phyloP scores from a whole-genome alignment of 805 yeast genomes.

The Cyberlindnera amylophila region DNA sequence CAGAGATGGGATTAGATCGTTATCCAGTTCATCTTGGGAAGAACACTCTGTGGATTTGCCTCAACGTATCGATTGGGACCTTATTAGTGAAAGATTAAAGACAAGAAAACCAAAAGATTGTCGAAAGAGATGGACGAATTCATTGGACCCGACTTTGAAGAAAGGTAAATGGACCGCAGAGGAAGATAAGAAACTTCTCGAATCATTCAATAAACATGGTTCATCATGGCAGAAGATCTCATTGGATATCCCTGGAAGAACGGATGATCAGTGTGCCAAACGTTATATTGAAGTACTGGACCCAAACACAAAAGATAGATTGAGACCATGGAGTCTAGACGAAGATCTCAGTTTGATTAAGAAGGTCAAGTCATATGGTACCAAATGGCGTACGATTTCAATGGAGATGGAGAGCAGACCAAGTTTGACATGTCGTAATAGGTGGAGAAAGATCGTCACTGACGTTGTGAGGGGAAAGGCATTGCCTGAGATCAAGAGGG shows the following conservation, averaged over 20 bases:
- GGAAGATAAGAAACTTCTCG: slow-evolving; percentile 66
- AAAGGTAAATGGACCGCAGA: slow-evolving; percentile 85
- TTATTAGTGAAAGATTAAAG: slow-evolving; percentile 44
- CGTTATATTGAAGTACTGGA: slow-evolving; percentile 85
- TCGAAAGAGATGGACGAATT: slow-evolving; percentile 81
- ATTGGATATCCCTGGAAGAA: slow-evolving; percentile 71
- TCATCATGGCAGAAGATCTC: slow-evolving; percentile 86
- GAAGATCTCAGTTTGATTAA: slow-evolving; percentile 73
- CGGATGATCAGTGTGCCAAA: slow-evolving; percentile 94
- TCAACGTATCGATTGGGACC: slow-evolving; percentile 57
- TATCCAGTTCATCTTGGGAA: slow-evolving; percentile 28
- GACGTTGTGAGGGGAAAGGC: slow-evolving; percentile 70
- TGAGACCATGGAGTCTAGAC: slow-evolving; percentile 72
- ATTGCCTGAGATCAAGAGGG: slow-evolving; percentile 46
- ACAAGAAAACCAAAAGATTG: slow-evolving; percentile 76
- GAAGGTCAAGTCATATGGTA: slow-evolving; percentile 68
- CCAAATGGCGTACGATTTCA: slow-evolving; percentile 85
- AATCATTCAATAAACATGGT: slow-evolving; percentile 66
- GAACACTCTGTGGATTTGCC: slow-evolving; percentile 23
- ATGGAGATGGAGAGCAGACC: slow-evolving; percentile 73
- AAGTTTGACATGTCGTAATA: slow-evolving; percentile 81
- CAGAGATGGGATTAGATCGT: slow-evolving; percentile 31
- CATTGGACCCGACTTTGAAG: slow-evolving; percentile 75
- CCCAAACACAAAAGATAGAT: slow-evolving; percentile 71
- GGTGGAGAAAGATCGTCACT: slow-evolving; percentile 86